phyloP scores from a whole-genome alignment of 176 grass and related monocot genomes.

The Bothriochloa decipiens region DNA sequence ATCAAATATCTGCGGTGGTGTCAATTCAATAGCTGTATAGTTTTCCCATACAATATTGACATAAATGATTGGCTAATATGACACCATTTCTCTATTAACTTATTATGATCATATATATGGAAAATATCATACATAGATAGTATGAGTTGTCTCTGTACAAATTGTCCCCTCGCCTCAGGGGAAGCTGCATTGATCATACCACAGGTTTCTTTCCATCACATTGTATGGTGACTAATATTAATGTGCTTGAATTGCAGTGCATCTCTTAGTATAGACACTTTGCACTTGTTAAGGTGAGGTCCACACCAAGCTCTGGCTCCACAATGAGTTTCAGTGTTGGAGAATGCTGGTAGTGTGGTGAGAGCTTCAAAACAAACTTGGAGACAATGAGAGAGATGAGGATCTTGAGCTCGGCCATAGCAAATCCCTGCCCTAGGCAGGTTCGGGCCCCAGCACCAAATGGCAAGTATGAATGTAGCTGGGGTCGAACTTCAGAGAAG shows the following conservation, averaged over 20 bases:
- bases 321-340: conserved; percentile 82
- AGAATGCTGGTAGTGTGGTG: conserved; percentile 63
- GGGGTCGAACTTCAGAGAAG: conserved; percentile 68
- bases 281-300: conserved; percentile 56
- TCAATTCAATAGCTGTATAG: background rate
- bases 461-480: conserved; percentile 74
- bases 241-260: background rate
- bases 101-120: conserved; percentile 23
- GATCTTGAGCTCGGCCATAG: conserved; percentile 90
- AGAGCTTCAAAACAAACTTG: conserved; percentile 68
- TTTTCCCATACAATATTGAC: background rate
- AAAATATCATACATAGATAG: conserved; percentile 27
- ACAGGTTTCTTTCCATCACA: conserved; percentile 18
- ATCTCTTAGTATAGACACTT: conserved; percentile 13
- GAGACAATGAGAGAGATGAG: conserved; percentile 78
- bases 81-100: conserved; percentile 6
- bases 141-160: conserved; percentile 43
- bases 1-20: background rate
- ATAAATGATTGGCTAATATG: conserved; percentile 10
- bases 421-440: conserved; percentile 93
- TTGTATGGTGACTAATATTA: conserved; percentile 11
- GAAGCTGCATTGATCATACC: conserved; percentile 9
- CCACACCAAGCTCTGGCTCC: conserved; percentile 80
- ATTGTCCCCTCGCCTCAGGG: background rate
- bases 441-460: conserved; percentile 91